phyloP scores from a whole-genome alignment of 495 filamentous ascomycete species.

The Apodospora peruviana region DNA sequence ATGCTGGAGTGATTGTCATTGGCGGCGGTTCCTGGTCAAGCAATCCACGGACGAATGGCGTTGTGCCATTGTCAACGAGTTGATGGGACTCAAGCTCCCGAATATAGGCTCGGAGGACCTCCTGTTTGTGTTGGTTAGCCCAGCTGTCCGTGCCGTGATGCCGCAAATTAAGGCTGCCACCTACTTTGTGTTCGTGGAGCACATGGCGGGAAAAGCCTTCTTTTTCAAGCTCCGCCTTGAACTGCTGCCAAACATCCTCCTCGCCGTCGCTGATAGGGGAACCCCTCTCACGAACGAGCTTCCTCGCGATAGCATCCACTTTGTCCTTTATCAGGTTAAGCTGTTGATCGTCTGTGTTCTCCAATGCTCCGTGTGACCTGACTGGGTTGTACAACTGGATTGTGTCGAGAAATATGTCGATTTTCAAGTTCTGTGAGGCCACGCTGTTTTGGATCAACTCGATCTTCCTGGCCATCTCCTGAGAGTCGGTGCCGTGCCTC shows the following conservation, averaged over 20 bases:
- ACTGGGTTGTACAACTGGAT: conserved; percentile 37
- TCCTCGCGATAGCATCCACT: conserved; percentile 45
- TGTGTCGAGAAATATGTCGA: conserved; percentile 43
- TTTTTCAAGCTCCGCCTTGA: conserved; percentile 44
- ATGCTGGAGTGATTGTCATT: conserved; percentile 14
- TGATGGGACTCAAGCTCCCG: conserved; percentile 43
- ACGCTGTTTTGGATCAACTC: conserved; percentile 32
- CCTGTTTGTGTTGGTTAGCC: conserved; percentile 24
- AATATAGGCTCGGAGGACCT: conserved; percentile 50
- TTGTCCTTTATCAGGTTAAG: conserved; percentile 43
- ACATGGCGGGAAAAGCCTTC: conserved; percentile 48
- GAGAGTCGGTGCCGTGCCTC: conserved; percentile 20
- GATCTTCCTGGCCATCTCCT: conserved; percentile 26
- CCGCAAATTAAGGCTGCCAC: conserved; percentile 1
- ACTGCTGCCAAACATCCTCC: conserved; percentile 48
- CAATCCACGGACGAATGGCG: conserved; percentile 37
- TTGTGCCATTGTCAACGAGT: conserved; percentile 23
- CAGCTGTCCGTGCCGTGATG: too few species aligned
- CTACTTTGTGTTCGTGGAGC: conserved; percentile 46
- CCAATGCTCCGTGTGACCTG: conserved; percentile 21
- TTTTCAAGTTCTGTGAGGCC: conserved; percentile 33
- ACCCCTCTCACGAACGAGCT: conserved; percentile 33
- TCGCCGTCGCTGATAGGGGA: conserved; percentile 32
- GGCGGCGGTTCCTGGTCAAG: conserved; percentile 21
- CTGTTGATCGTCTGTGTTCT: conserved; percentile 17